Conservation (phyloP, 148 eudicot species). For the Dysphania ambrosioides region DNA sequence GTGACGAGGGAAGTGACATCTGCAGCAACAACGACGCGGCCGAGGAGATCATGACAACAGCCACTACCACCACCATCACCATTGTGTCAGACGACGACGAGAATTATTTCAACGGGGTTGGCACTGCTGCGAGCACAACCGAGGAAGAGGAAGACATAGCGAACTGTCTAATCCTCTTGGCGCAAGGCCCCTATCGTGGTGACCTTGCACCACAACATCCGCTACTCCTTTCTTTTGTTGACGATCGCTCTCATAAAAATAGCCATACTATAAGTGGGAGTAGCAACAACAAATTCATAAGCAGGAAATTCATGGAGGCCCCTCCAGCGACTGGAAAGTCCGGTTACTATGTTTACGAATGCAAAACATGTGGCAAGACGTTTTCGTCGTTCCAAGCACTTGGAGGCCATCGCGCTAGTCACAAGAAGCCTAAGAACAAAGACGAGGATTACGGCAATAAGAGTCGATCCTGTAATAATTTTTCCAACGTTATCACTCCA, state of each 20-base stretch:
- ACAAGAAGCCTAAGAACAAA: slow-evolving; percentile 55
- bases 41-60: neutral
- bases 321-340: slow-evolving; percentile 22
- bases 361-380: slow-evolving; percentile 66
- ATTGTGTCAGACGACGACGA: slow-evolving; percentile 21
- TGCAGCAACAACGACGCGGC: slow-evolving; percentile 31
- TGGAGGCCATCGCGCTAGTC: slow-evolving; percentile 87
- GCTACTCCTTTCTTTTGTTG: slow-evolving; percentile 3
- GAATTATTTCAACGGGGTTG: neutral
- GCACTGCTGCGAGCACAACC: slow-evolving; percentile 14
- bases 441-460: slow-evolving; percentile 17
- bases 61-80: slow-evolving; percentile 15
- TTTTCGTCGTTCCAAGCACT: slow-evolving; percentile 77
- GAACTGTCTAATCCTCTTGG: slow-evolving; percentile 47
- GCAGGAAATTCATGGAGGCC: slow-evolving; percentile 39
- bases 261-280: neutral
- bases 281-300: slow-evolving; percentile 13
- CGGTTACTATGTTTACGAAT: slow-evolving; percentile 46
- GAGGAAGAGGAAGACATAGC: slow-evolving; percentile 52
- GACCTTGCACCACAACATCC: neutral
- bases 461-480: slow-evolving; percentile 4
- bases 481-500: slow-evolving; percentile 1
- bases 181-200: slow-evolving; percentile 31
- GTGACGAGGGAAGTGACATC: slow-evolving; percentile 29
- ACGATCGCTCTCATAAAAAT: neutral